phyloP scores from a whole-genome alignment of 2,329 filamentous ascomycete species.

The Venturia aucupariae region DNA sequence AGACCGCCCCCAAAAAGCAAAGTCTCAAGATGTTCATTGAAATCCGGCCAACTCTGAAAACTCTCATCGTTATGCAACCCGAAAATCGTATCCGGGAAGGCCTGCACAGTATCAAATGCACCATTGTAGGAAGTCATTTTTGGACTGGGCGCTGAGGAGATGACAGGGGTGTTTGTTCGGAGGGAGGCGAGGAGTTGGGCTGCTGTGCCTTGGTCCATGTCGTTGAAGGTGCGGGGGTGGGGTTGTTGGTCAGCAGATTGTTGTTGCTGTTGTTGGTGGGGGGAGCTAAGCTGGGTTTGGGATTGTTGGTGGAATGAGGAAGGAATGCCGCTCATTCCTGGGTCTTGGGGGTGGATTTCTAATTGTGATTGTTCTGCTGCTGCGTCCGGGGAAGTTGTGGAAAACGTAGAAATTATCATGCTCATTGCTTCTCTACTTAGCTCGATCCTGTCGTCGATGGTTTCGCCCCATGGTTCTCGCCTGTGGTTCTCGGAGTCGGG shows the following conservation, averaged over 20 bases:
- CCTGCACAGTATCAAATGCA: neutral
- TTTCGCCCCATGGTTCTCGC: constrained; percentile 9
- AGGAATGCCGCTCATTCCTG: constrained; percentile 4
- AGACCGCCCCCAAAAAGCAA: neutral
- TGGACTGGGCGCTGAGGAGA: neutral
- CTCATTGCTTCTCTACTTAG: neutral
- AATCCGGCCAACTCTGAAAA: constrained; percentile 12
- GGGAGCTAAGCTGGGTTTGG: neutral
- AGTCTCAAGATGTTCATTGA: constrained; percentile 11
- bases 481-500: neutral
- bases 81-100: constrained; percentile 12
- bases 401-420: constrained; percentile 9
- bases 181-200: constrained; percentile 7
- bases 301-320: neutral
- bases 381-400: constrained; percentile 1
- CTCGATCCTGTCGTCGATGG: constrained; percentile 4
- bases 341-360: constrained; percentile 1
- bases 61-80: constrained; percentile 11
- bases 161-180: constrained; percentile 7
- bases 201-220: constrained; percentile 10
- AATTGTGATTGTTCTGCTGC: constrained; percentile 4
- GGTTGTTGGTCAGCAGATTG: neutral
- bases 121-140: neutral
- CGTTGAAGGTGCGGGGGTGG: constrained; percentile 2
- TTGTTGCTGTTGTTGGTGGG: neutral